Evolutionary conservation across 305 asterid genomes (phyloP).

Genomic region (Fraxinus albicans): DNA sequence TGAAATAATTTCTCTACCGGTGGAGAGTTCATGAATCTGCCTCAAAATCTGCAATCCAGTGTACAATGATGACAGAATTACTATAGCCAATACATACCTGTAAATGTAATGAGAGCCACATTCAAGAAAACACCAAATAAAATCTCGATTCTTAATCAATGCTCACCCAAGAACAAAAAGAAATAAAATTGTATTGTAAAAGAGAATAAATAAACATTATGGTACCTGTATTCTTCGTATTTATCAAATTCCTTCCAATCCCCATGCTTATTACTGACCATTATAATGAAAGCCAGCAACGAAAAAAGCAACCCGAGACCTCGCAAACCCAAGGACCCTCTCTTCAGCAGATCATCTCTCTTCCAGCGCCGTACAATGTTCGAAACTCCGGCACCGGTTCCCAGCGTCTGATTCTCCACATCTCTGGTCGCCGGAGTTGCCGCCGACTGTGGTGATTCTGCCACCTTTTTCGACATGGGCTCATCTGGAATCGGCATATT

Average conservation of each 20-base stretch:
- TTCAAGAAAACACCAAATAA: background rate
- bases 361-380: constrained; percentile 52
- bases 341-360: constrained; percentile 59
- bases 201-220: background rate
- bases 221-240: constrained; percentile 64
- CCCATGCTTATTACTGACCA: constrained; percentile 73
- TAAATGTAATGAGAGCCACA: background rate
- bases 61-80: constrained; percentile 64
- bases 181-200: background rate
- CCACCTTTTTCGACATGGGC: constrained; percentile 14
- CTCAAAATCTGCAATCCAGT: constrained; percentile 51
- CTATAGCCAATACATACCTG: constrained; percentile 63
- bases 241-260: constrained; percentile 54
- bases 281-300: constrained; percentile 60
- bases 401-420: constrained; percentile 45
- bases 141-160: background rate
- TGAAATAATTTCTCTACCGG: constrained; percentile 35
- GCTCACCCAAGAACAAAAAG: background rate
- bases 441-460: constrained; percentile 13
- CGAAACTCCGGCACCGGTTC: constrained; percentile 34
- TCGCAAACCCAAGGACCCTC: constrained; percentile 40
- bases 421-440: constrained; percentile 34
- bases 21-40: constrained; percentile 47
- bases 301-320: constrained; percentile 53
- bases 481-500: constrained; percentile 28